phyloP scores from a whole-genome alignment of 2,329 filamentous ascomycete genomes.

The Fusarium bulbicola region DNA sequence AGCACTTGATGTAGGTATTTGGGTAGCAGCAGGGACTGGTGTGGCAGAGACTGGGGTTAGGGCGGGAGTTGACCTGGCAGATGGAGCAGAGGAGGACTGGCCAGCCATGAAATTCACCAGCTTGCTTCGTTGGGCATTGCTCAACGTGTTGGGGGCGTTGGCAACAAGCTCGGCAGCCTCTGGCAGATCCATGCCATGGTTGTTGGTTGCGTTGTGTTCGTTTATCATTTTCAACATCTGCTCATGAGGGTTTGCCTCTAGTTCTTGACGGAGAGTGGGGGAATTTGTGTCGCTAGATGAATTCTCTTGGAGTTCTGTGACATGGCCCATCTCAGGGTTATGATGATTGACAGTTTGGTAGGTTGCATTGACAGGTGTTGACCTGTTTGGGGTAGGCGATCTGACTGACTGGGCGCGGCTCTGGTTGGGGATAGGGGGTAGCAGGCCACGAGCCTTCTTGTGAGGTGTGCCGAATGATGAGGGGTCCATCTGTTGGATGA shows the following conservation, averaged over 20 bases:
- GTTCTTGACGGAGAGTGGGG: constrained; percentile 63
- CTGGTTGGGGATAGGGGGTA: constrained; percentile 62
- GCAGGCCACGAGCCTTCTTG: constrained; percentile 64
- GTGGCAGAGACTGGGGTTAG: constrained; percentile 16
- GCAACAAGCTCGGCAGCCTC: constrained; percentile 61
- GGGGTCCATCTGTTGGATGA: constrained; percentile 58
- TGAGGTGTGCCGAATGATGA: constrained; percentile 51
- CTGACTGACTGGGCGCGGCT: constrained; percentile 42
- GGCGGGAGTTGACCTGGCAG: constrained; percentile 35
- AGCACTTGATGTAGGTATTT: constrained; percentile 17
- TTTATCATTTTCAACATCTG: constrained; percentile 73
- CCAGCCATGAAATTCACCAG: constrained; percentile 70
- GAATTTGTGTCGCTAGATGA: constrained; percentile 57
- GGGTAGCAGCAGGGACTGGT: constrained; percentile 4
- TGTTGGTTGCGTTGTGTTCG: constrained; percentile 66
- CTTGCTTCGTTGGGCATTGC: constrained; percentile 65
- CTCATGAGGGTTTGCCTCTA: constrained; percentile 66
- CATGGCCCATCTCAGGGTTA: constrained; percentile 61
- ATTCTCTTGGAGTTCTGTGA: constrained; percentile 69
- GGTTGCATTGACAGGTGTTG: constrained; percentile 22
- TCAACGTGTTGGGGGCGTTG: constrained; percentile 63
- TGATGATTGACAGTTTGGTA: constrained; percentile 44
- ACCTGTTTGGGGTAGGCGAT: constrained; percentile 19
- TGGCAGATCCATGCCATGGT: constrained; percentile 60
- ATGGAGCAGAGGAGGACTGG: constrained; percentile 44